Evolutionary conservation across 192 early-diverging fungal species (phyloP).

Genomic region (Backusella parvicylindrica): DNA sequence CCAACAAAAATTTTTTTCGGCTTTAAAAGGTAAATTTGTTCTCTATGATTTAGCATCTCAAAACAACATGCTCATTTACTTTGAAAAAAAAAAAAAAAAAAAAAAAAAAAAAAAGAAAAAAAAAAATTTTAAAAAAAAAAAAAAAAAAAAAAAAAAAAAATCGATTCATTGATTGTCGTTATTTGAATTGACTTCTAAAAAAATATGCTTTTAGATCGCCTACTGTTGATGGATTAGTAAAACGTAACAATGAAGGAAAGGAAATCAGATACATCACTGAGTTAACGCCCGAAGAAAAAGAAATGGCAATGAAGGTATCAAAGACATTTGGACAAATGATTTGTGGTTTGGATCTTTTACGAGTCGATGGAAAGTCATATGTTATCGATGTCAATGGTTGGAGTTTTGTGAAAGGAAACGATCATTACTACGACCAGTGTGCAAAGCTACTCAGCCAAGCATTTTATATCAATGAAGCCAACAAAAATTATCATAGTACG

Average conservation of each 20-base stretch:
- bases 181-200: not conserved
- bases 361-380: slow-evolving; percentile 75
- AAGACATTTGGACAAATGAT: slow-evolving; percentile 89
- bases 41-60: too few relatives aligned
- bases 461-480: slow-evolving; percentile 48
- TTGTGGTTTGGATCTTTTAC: slow-evolving; percentile 93
- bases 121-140: too few relatives aligned
- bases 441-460: slow-evolving; percentile 68
- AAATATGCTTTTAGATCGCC: slow-evolving; percentile 60
- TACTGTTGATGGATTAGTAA: slow-evolving; percentile 94
- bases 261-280: slow-evolving; percentile 91
- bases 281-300: slow-evolving; percentile 73
- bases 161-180: not conserved
- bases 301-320: slow-evolving; percentile 70
- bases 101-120: too few relatives aligned
- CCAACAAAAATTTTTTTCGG: too few relatives aligned
- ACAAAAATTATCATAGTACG: not conserved
- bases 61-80: too few relatives aligned
- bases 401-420: slow-evolving; percentile 98
- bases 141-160: not conserved
- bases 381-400: slow-evolving; percentile 99
- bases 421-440: slow-evolving; percentile 88
- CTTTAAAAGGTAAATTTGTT: too few relatives aligned
- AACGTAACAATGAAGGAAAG: slow-evolving; percentile 93
- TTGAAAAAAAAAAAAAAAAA: too few relatives aligned